phyloP scores from a whole-genome alignment of 1,284 basidiomycete species.

The Termitomyces sp. region DNA sequence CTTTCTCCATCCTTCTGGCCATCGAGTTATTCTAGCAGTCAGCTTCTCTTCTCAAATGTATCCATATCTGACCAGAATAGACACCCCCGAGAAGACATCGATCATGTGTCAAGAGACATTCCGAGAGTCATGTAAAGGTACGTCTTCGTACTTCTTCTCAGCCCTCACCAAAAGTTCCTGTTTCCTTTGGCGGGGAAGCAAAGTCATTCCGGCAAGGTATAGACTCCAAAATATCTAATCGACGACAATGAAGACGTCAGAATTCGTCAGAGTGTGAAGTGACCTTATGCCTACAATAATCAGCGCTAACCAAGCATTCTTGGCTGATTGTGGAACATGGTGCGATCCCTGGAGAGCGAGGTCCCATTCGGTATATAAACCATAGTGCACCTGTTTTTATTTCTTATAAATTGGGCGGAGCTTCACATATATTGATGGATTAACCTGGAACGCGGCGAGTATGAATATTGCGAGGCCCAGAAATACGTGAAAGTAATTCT shows the following conservation, averaged over 20 bases:
- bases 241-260: background rate
- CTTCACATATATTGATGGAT: background rate
- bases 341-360: slow-evolving; percentile 33
- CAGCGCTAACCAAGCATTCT: slow-evolving; percentile 45
- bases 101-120: background rate
- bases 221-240: slow-evolving; percentile 44
- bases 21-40: slow-evolving; percentile 17
- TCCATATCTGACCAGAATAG: slow-evolving; percentile 19
- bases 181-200: slow-evolving; percentile 41
- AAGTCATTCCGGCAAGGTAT: slow-evolving; percentile 37
- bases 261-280: background rate
- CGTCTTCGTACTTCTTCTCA: slow-evolving; percentile 12
- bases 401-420: background rate
- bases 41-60: slow-evolving; percentile 22
- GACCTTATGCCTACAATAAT: slow-evolving; percentile 35
- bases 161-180: slow-evolving; percentile 30
- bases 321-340: slow-evolving; percentile 35
- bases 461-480: slow-evolving; percentile 43
- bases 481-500: slow-evolving; percentile 44
- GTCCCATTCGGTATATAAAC: slow-evolving; percentile 43
- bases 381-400: slow-evolving; percentile 40
- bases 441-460: slow-evolving; percentile 44
- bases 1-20: slow-evolving; percentile 7
- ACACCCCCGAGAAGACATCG: background rate
- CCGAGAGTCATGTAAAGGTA: slow-evolving; percentile 2